These are phyloP conservation scores for Benincasa hispida DNA, from an alignment of 306 rosid genomes.

Conservation along the genomic window DNA sequence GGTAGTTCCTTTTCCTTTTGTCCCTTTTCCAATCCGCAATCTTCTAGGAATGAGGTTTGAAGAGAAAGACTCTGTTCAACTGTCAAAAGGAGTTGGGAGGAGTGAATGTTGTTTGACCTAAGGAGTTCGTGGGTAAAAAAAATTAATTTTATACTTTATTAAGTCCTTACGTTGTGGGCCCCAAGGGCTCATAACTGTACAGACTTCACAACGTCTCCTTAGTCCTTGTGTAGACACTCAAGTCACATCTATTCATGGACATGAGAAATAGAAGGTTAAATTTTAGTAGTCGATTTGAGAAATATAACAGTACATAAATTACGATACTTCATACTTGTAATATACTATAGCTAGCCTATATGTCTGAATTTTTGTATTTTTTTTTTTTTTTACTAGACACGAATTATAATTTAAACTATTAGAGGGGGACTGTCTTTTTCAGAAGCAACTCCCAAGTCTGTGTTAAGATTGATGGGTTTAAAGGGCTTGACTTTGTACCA, in stretches of 20 bases:
- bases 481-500: constrained; percentile 93
- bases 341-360: background rate
- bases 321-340: background rate
- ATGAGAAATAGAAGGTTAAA: background rate
- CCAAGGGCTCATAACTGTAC: too few relatives aligned
- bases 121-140: too few relatives aligned
- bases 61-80: background rate
- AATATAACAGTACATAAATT: background rate
- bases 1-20: background rate
- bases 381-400: background rate
- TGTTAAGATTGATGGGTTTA: constrained; percentile 80
- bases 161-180: too few relatives aligned
- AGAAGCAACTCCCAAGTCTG: constrained; percentile 96
- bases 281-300: background rate
- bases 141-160: too few relatives aligned
- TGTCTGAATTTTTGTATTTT: background rate
- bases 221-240: background rate
- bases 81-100: too few relatives aligned
- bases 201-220: too few relatives aligned
- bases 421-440: constrained; percentile 8
- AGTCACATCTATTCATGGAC: background rate
- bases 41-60: background rate
- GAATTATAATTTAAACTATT: background rate
- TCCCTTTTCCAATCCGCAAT: background rate
- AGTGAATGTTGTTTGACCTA: too few relatives aligned